Evolutionary conservation across 805 yeast genomes (phyloP).

Genomic region (Wilhelminamyces savonicus): DNA sequence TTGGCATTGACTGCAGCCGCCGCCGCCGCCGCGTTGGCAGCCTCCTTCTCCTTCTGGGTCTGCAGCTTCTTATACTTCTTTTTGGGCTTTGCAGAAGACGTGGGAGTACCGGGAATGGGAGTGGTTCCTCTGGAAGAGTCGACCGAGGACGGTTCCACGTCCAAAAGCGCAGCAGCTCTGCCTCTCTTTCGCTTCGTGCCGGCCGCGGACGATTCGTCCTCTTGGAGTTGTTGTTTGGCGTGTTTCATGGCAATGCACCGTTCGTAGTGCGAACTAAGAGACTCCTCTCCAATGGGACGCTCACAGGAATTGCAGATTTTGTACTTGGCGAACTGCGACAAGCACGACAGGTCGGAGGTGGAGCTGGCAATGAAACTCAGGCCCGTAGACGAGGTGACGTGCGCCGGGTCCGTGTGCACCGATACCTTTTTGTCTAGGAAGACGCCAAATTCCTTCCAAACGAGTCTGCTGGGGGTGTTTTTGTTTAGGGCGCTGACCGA

Average conservation of each 20-base stretch:
- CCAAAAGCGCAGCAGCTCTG: slow-evolving; percentile 16
- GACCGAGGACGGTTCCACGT: slow-evolving; percentile 31
- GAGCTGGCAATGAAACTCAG: slow-evolving; percentile 17
- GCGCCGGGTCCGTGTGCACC: slow-evolving; percentile 16
- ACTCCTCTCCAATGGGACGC: slow-evolving; percentile 35
- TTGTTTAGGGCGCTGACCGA: too few relatives aligned
- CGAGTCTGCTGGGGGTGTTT: slow-evolving; percentile 14
- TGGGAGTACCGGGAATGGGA: slow-evolving; percentile 27
- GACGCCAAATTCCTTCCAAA: slow-evolving; percentile 41
- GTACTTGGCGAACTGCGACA: slow-evolving; percentile 29
- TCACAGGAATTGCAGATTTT: slow-evolving; percentile 33
- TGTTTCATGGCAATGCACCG: slow-evolving; percentile 36
- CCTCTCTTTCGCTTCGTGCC: slow-evolving; percentile 21
- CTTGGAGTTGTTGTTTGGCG: slow-evolving; percentile 11
- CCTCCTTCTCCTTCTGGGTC: slow-evolving; percentile 39
- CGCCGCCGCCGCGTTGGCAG: slow-evolving; percentile 41
- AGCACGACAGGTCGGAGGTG: slow-evolving; percentile 18
- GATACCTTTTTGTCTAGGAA: slow-evolving; percentile 34
- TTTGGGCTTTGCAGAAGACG: slow-evolving; percentile 23
- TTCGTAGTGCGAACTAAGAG: slow-evolving; percentile 23
- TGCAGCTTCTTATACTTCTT: slow-evolving; percentile 39
- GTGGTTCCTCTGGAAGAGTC: slow-evolving; percentile 34
- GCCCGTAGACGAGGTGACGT: slow-evolving; percentile 9
- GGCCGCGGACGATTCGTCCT: slow-evolving; percentile 10
- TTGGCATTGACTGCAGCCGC: slow-evolving; percentile 33